Evolutionary conservation across 2,329 filamentous ascomycete species (phyloP).

Genomic region (Thelonectria olida): DNA sequence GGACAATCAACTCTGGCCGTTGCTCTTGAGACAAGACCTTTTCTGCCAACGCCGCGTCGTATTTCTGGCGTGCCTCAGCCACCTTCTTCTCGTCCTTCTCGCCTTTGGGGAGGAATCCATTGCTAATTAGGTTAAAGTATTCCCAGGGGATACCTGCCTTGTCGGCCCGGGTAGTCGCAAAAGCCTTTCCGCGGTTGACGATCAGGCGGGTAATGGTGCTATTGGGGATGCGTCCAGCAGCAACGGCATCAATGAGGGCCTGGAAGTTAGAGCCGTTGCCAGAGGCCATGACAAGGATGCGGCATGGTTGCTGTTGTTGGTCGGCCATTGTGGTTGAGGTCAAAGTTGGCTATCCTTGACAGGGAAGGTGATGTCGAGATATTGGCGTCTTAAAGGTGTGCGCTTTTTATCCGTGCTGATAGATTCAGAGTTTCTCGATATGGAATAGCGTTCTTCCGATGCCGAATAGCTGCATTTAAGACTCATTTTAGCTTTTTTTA

Average conservation of each 20-base stretch:
- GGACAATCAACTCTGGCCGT: constrained; percentile 78
- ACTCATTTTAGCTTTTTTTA: too few species aligned
- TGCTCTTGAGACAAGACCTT: constrained; percentile 66
- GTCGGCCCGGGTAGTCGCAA: constrained; percentile 52
- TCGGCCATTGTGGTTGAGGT: constrained; percentile 12
- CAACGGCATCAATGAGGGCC: constrained; percentile 68
- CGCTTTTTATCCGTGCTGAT: too few species aligned
- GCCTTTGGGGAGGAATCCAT: constrained; percentile 66
- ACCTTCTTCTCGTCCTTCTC: constrained; percentile 68
- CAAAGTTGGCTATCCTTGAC: neutral
- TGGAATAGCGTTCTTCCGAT: too few species aligned
- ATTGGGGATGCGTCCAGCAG: constrained; percentile 49
- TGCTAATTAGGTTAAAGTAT: constrained; percentile 83
- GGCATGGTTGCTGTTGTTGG: constrained; percentile 44
- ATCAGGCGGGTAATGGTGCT: constrained; percentile 57
- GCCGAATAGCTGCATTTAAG: too few species aligned
- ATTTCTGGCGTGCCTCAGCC: constrained; percentile 70
- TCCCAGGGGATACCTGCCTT: constrained; percentile 70
- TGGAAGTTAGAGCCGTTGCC: constrained; percentile 83
- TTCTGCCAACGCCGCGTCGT: constrained; percentile 79
- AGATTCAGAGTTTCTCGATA: too few species aligned
- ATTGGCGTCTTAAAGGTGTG: too few species aligned
- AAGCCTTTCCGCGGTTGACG: constrained; percentile 59
- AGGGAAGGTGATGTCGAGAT: too few species aligned
- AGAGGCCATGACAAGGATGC: constrained; percentile 75